A percentile compares a stretch with the other conserved stretches of the same genome.
phyloP scores from a whole-genome alignment of 345 rosid genomes.

The Citropsis articulata region DNA sequence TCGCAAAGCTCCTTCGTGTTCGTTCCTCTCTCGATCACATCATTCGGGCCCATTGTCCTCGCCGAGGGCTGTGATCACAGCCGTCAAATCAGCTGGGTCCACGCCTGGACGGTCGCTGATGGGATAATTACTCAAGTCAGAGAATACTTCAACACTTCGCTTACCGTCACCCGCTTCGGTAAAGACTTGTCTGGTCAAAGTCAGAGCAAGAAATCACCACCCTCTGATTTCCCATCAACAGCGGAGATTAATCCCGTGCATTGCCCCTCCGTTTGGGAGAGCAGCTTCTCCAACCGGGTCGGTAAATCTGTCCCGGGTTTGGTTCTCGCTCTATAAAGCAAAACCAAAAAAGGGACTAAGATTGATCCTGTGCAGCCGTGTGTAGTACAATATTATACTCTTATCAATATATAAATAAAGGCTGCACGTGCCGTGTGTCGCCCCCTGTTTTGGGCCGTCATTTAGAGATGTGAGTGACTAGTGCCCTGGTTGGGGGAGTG shows the following conservation, averaged over 20 bases:
- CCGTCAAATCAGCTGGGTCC: constrained; percentile 76
- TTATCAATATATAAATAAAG: neutral
- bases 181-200: neutral
- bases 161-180: constrained; percentile 78
- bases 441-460: neutral
- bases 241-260: constrained; percentile 44
- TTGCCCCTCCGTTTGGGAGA: constrained; percentile 86
- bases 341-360: neutral
- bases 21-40: constrained; percentile 39
- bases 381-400: neutral
- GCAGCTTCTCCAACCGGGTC: constrained; percentile 58
- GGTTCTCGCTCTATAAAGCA: constrained; percentile 61
- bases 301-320: constrained; percentile 95
- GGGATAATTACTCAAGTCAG: constrained; percentile 91
- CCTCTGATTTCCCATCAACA: constrained; percentile 22
- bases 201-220: constrained; percentile 3
- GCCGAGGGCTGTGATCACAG: constrained; percentile 76
- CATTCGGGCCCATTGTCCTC: constrained; percentile 68
- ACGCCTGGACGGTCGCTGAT: constrained; percentile 94
- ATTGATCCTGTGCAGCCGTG: constrained; percentile 27
- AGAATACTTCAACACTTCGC: constrained; percentile 94
- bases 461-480: constrained; percentile 27
- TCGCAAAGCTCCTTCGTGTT: constrained; percentile 41
- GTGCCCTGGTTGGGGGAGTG: neutral
- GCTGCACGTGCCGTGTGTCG: constrained; percentile 13